Conservation (phyloP, 257 asterid species). For the Catharanthus roseus region DNA sequence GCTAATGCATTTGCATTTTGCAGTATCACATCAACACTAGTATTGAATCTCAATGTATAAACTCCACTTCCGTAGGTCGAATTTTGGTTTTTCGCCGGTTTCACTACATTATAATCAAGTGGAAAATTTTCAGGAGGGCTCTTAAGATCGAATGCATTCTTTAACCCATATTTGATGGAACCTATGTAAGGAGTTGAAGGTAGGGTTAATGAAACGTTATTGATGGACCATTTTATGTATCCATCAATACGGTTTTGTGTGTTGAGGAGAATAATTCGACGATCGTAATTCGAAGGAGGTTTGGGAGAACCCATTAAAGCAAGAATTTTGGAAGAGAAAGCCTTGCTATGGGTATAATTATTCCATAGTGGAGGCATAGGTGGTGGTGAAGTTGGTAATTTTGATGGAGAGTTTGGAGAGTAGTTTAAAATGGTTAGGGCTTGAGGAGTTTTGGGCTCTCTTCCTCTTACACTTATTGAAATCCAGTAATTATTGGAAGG, state of each 20-base stretch:
- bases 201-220: slow-evolving; percentile 56
- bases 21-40: slow-evolving; percentile 58
- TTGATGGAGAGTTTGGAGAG: slow-evolving; percentile 31
- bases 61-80: slow-evolving; percentile 52
- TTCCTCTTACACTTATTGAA: slow-evolving; percentile 53
- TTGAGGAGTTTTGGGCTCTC: slow-evolving; percentile 67
- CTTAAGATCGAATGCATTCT: slow-evolving; percentile 31
- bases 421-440: slow-evolving; percentile 69
- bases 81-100: slow-evolving; percentile 48
- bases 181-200: slow-evolving; percentile 73
- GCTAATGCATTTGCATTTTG: slow-evolving; percentile 66
- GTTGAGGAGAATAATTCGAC: slow-evolving; percentile 46
- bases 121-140: slow-evolving; percentile 40
- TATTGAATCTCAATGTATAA: slow-evolving; percentile 46
- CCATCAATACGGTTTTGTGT: slow-evolving; percentile 65
- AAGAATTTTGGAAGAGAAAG: slow-evolving; percentile 38
- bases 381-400: slow-evolving; percentile 41
- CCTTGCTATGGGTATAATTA: slow-evolving; percentile 50
- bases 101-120: slow-evolving; percentile 41
- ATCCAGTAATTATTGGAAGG: slow-evolving; percentile 61
- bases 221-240: slow-evolving; percentile 62
- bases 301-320: slow-evolving; percentile 35
- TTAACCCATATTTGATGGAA: slow-evolving; percentile 36
- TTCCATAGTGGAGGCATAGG: slow-evolving; percentile 63
- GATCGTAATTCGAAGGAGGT: slow-evolving; percentile 42